phyloP scores from a whole-genome alignment of 2,329 filamentous ascomycete genomes.

The Madurella mycetomatis region DNA sequence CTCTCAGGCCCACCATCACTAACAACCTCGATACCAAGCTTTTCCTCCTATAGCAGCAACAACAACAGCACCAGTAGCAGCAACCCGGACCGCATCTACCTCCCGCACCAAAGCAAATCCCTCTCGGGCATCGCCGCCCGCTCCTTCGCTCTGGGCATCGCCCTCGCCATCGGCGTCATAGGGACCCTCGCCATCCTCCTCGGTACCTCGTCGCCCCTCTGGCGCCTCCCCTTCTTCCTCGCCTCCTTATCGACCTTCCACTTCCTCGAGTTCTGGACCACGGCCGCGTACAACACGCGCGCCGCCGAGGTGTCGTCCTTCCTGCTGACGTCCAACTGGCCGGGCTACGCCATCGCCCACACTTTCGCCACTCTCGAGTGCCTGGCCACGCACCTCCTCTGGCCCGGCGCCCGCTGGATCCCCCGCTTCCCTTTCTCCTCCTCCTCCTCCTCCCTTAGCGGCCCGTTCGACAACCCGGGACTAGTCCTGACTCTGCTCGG shows the following conservation, averaged over 20 bases:
- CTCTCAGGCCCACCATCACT: too few relatives aligned
- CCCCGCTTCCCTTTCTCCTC: too few relatives aligned
- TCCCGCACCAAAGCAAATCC: slow-evolving; percentile 49
- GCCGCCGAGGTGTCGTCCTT: slow-evolving; percentile 71
- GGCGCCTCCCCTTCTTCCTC: slow-evolving; percentile 64
- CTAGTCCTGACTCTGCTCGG: slow-evolving; percentile 51
- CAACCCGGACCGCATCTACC: slow-evolving; percentile 32
- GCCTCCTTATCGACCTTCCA: slow-evolving; percentile 74
- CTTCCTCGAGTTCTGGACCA: slow-evolving; percentile 94
- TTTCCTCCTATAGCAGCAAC: too few relatives aligned
- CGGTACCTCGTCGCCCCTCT: slow-evolving; percentile 44
- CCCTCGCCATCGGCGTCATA: slow-evolving; percentile 36
- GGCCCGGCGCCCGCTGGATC: slow-evolving; percentile 46
- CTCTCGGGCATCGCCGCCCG: slow-evolving; percentile 57
- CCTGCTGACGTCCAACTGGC: slow-evolving; percentile 79
- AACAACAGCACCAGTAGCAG: slow-evolving; percentile 12
- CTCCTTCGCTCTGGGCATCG: slow-evolving; percentile 50
- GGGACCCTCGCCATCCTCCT: slow-evolving; percentile 32
- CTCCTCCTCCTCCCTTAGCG: too few relatives aligned
- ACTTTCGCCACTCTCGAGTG: slow-evolving; percentile 69
- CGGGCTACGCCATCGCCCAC: slow-evolving; percentile 79
- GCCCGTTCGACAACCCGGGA: slow-evolving; percentile 29
- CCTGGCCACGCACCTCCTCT: slow-evolving; percentile 53
- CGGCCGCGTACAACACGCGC: slow-evolving; percentile 75
- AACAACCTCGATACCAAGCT: too few relatives aligned